Evolutionary conservation across 306 rosid genomes (phyloP).

Genomic region (Cyclanthera cordifolia): DNA sequence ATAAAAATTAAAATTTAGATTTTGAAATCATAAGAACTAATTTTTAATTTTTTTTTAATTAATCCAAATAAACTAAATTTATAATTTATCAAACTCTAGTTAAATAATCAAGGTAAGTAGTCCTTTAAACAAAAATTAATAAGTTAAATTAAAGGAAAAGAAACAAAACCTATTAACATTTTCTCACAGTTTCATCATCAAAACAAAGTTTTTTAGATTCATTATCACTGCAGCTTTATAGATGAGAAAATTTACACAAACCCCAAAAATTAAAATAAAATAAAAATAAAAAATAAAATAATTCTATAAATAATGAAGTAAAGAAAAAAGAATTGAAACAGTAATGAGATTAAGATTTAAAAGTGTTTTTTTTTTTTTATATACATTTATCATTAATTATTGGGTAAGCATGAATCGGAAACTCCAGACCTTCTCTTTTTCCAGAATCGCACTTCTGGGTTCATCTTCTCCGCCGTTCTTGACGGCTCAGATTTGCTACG

Average conservation of each 20-base stretch:
- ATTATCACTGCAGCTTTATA: background rate
- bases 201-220: background rate
- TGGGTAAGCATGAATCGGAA: conserved; percentile 29
- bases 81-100: too few species aligned
- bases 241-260: background rate
- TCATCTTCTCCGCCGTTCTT: conserved; percentile 46
- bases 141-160: background rate
- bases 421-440: conserved; percentile 37
- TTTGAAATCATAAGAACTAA: too few species aligned
- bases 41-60: too few species aligned
- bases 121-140: too few species aligned
- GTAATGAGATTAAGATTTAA: background rate
- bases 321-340: background rate
- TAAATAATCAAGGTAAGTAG: too few species aligned
- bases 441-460: conserved; percentile 40
- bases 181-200: conserved; percentile 5
- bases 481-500: conserved; percentile 84
- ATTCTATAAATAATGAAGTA: too few species aligned
- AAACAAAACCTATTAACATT: background rate
- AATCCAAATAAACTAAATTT: too few species aligned
- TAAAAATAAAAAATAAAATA: background rate
- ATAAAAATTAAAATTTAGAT: too few species aligned
- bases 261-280: background rate
- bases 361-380: background rate
- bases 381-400: conserved; percentile 29